Base-by-base conservation (phyloP, 2,329 filamentous ascomycete species). In the Sarocladium strictum region DNA sequence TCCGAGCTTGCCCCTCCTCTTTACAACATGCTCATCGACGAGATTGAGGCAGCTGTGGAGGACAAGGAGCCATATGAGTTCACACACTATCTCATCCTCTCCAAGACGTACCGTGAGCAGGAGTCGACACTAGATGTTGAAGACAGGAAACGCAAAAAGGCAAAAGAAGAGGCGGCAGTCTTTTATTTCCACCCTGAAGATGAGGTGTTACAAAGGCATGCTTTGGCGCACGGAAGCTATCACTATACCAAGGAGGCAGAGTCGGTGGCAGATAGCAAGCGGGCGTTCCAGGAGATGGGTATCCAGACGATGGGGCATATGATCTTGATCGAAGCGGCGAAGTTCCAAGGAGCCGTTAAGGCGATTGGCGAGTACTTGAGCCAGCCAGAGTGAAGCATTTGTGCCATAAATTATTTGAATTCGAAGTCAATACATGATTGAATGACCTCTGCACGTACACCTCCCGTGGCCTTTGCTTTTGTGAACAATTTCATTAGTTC, bases 131-230 rank as follows among this genome's bases (percentile, higher is more conserved):
- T 97, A 15, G 88, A 93, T 61, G 76, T 81, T 54, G 84, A 87
- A 64, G 65, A 66, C 37, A 67, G 70, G 53, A 70, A 84, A 59
- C 78, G 79, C 63, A 92, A 88, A 72, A 80, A 79, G 67, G 72
- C 77, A 55, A 79, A 79, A 67, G 72, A 80, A 57, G 76, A 78
- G 53, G 72, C 76, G 9, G 80, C 87, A 63, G 76, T 82, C 32
- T 96, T 91, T 72, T 95, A 92, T 72, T 99, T 97, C 76, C 94
- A 99, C 68, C 87, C 91, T 0, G 94, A 99, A 72, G 94, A 99
- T 65, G 94, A 97, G 75, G 81, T 93, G 53, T 73, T 97, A 63
- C 84, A 94, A 60, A 84, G 84, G 65, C 80, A 93, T 71, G 88
- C 90, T 2, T 58, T 83, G 37, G 90, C 83, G 14, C 76, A 80